Evolutionary conservation across 495 filamentous ascomycete genomes (phyloP), one percentile per base, ranked within the genome.

Genomic region (Penicillium desertorum): DNA sequence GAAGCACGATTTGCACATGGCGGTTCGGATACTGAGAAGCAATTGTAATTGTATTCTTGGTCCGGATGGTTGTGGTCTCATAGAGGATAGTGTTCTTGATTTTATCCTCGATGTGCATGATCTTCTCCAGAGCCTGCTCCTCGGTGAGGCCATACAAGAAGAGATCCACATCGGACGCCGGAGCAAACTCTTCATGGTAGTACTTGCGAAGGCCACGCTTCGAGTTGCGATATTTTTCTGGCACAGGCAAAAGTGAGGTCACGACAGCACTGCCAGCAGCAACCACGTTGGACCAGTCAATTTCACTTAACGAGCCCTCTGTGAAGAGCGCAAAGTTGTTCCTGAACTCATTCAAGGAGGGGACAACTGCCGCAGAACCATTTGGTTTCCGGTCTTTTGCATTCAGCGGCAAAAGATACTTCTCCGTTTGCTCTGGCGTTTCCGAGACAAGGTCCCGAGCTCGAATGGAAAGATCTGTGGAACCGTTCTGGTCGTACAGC

Each of bases 21-120:
- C 90, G 83, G 32, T 82, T 90, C 0, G 90, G 90, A 68, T 94
- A 91, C 64, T 92, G 87, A 32, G 83, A 86, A 43, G 82, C 88
- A 60, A 95, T 92, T 0, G 90, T 95, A 60, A 95, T 84, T 19
- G 90, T 85, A 64, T 95, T 86, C 71, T 90, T 92, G 19, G 90
- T 93, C 12, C 90, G 77, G 36, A 93, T 80, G 0, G 86, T 86
- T 2, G 88, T 91, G 3, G 84, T 86, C 67, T 93, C 89, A 19
- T 83, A 82, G 22, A 93, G 76, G 54, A 95, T 84, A 5, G 85
- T 81, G 63, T 91, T 84, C 22, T 82, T 83, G 62, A 95, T 81
- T 10, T 71, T 77, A 9, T 72, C 68, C 60, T 93, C 90, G 62
- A 95, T 92, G 50, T 87, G 75, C 61, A 86, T 84, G 67, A 95